Evolutionary conservation across 768 basidiomycete genomes (phyloP).

Genomic region (Auriscalpium microsporum): DNA sequence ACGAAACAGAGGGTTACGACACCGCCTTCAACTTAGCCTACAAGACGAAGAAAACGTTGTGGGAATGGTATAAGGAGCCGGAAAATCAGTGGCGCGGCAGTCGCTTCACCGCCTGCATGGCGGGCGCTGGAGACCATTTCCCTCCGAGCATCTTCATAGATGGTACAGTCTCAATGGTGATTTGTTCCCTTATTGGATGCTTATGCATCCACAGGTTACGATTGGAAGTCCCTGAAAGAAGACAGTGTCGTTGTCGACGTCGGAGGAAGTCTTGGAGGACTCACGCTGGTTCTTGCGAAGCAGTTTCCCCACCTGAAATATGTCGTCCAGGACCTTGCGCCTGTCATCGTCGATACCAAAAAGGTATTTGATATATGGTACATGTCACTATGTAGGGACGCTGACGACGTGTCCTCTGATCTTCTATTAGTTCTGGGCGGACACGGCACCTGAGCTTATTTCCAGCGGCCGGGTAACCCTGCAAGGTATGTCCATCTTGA

Average conservation of each 20-base stretch:
- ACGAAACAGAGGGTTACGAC: background rate
- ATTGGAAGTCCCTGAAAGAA: conserved; percentile 24
- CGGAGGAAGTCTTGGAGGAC: conserved; percentile 32
- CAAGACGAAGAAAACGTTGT: background rate
- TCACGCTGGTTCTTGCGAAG: conserved; percentile 26
- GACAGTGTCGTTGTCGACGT: conserved; percentile 31
- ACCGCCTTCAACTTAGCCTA: background rate
- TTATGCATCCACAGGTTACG: conserved; percentile 20
- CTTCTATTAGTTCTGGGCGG: conserved; percentile 5
- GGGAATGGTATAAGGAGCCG: background rate
- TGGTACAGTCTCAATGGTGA: background rate
- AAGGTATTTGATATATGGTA: background rate
- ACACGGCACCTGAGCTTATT: background rate
- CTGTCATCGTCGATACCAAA: conserved; percentile 1
- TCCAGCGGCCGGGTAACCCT: conserved; percentile 1
- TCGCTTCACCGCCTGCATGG: conserved; percentile 1
- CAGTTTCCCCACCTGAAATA: conserved; percentile 27
- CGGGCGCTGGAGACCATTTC: background rate
- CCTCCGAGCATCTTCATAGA: background rate
- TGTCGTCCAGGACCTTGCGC: conserved; percentile 26
- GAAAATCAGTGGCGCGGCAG: background rate
- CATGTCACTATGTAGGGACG: background rate
- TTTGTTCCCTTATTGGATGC: background rate
- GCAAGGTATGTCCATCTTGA: background rate
- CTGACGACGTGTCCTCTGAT: background rate